These are phyloP conservation scores for Potentilla sterilis DNA, from an alignment of 306 rosid genomes.

Conservation along the genomic window DNA sequence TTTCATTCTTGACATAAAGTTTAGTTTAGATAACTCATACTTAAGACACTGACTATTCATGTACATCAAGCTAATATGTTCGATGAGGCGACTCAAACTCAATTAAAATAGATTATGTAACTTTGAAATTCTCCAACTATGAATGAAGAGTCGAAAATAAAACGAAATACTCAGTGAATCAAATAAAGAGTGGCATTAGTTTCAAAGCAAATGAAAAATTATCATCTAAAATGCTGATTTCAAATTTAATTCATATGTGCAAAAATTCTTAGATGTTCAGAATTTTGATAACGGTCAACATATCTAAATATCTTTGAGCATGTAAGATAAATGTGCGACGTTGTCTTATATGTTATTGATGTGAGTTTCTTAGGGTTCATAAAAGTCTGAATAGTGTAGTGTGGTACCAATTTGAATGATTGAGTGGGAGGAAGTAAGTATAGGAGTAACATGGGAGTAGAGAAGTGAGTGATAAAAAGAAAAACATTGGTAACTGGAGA, in stretches of 20 bases:
- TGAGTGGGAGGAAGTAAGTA: neutral
- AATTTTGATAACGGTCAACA: no score
- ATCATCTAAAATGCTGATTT: no score
- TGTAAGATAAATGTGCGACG: no score
- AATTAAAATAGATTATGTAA: no score
- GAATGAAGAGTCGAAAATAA: neutral
- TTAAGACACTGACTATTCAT: no score
- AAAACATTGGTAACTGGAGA: neutral
- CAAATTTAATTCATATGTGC: neutral
- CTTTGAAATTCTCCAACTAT: neutral
- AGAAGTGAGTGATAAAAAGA: neutral
- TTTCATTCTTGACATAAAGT: neutral
- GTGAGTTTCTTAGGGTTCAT: neutral
- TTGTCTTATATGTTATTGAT: no score
- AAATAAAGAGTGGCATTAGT: neutral
- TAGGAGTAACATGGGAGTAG: neutral
- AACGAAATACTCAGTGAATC: no score
- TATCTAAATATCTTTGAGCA: no score
- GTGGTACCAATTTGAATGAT: neutral
- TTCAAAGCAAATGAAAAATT: no score
- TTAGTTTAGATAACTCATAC: neutral
- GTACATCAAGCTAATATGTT: no score
- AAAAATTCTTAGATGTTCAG: no score
- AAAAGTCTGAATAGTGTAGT: neutral
- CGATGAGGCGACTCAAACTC: no score